Base-by-base conservation (phyloP, 805 yeast species). In the Candida oleophila region DNA sequence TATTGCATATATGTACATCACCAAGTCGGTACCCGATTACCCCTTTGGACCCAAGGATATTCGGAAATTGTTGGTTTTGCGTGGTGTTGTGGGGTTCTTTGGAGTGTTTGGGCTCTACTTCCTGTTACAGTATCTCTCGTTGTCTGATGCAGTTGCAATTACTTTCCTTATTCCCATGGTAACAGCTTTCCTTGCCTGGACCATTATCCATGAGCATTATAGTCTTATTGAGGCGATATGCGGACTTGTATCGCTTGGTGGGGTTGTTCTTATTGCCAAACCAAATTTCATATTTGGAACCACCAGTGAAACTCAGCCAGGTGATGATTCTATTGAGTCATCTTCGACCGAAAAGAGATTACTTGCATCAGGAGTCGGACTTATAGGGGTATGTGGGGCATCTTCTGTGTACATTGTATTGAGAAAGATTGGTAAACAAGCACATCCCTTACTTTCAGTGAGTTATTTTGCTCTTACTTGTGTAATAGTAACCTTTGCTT, bases 61-160 rank as follows among this genome's bases (percentile, higher is more conserved):
- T 34, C 69, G 96, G 12, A 56, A 62, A 43, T 71, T 79, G 55
- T 66, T 89, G 48, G 59, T 80, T 0, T 40, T 78, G 3, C 71
- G 97, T 49, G 96, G 96, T 0, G 42, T 75, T 1, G 73, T 81
- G 14, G 97, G 97, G 4, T 87, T 83, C 55, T 61, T 85, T 47
- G 96, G 96, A 3, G 95, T 89, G 4, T 84, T 84, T 57, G 85
- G 92, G 3, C 71, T 87, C 59, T 90, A 88, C 62, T 87, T 74
- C 60, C 81, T 96, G 1, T 68, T 90, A 52, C 74, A 81, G 66
- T 87, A 85, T 56, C 71, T 90, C 40, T 78, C 88, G 43, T 76
- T 90, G 4, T 83, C 91, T 9, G 97, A 90, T 58, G 87, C 95
- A 0, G 83, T 88, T 1, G 84, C 87, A 14, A 83, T 90, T 43